Evolutionary conservation across 1,284 basidiomycete genomes (phyloP).

Genomic region (Moesziomyces parantarcticus): DNA sequence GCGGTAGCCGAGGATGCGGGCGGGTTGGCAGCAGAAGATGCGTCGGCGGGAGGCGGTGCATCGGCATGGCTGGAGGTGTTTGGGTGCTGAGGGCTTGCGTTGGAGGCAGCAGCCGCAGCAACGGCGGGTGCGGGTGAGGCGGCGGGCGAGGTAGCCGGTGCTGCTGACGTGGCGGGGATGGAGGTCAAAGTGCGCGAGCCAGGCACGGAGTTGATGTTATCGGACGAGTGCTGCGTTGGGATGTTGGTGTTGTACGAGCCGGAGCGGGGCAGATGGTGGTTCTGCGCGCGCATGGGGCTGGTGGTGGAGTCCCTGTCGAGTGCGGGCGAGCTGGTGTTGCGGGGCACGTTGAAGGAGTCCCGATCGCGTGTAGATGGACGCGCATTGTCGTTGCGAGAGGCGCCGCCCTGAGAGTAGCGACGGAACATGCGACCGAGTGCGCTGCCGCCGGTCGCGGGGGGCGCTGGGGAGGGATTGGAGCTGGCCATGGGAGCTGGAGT

Average conservation of each 20-base stretch:
- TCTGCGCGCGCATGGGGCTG: constrained; percentile 19
- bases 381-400: constrained; percentile 19
- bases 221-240: constrained; percentile 4
- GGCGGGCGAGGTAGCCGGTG: constrained; percentile 5
- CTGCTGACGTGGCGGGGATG: constrained; percentile 7
- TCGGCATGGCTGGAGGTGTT: constrained; percentile 3
- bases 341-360: constrained; percentile 22
- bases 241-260: constrained; percentile 12
- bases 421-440: constrained; percentile 59
- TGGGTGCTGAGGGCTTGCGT: constrained; percentile 3
- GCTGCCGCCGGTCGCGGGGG: constrained; percentile 17
- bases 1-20: constrained; percentile 1
- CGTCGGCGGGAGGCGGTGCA: not conserved
- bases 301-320: constrained; percentile 11
- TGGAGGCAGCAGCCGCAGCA: not conserved
- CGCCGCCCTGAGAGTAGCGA: constrained; percentile 54
- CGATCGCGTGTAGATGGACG: constrained; percentile 25
- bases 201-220: constrained; percentile 4
- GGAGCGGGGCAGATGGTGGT: constrained; percentile 23
- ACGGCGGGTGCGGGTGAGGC: constrained; percentile 5
- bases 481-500: constrained; percentile 20
- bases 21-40: constrained; percentile 1
- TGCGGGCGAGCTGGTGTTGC: constrained; percentile 32
- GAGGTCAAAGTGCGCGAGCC: constrained; percentile 24
- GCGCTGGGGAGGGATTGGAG: constrained; percentile 9